Conservation (phyloP, 176 grass and related monocot genomes). For the Leersia perrieri region DNA sequence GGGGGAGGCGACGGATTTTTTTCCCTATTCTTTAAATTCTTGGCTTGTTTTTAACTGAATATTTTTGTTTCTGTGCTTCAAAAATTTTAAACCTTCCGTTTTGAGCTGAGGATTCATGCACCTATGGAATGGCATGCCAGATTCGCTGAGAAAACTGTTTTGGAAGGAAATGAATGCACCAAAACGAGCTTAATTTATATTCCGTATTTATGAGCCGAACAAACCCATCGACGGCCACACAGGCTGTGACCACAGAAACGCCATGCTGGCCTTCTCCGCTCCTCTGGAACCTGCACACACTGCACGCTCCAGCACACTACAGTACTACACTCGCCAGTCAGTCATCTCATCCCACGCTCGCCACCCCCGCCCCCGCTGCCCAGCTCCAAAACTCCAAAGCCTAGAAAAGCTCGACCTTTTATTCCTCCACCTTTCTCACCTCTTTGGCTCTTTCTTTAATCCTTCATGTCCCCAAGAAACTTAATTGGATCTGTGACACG, state of each 20-base stretch:
- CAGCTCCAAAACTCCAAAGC: background rate
- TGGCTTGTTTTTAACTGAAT: background rate
- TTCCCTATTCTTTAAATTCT: background rate
- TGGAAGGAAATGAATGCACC: background rate
- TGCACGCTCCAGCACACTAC: constrained; percentile 1
- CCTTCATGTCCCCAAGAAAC: background rate
- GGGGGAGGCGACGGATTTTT: no score
- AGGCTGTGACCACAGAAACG: constrained; percentile 5
- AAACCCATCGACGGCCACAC: background rate
- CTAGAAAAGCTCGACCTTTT: constrained; percentile 26
- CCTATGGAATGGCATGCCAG: background rate
- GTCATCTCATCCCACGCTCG: constrained; percentile 13
- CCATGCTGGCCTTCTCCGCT: background rate
- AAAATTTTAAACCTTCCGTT: background rate
- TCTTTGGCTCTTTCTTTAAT: background rate
- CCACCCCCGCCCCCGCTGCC: constrained; percentile 7
- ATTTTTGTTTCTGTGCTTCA: background rate
- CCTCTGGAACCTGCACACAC: constrained; percentile 39
- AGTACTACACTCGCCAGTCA: constrained; percentile 1
- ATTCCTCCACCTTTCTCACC: constrained; percentile 21
- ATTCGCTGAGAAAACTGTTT: background rate
- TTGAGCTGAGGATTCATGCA: background rate
- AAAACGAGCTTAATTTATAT: no score
- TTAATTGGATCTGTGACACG: constrained; percentile 26
- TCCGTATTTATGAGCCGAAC: background rate